A percentile compares a stretch with the other conserved stretches of the same genome.
phyloP scores from a whole-genome alignment of 2,329 filamentous ascomycete species.

The Trichoderma citrinoviride region DNA sequence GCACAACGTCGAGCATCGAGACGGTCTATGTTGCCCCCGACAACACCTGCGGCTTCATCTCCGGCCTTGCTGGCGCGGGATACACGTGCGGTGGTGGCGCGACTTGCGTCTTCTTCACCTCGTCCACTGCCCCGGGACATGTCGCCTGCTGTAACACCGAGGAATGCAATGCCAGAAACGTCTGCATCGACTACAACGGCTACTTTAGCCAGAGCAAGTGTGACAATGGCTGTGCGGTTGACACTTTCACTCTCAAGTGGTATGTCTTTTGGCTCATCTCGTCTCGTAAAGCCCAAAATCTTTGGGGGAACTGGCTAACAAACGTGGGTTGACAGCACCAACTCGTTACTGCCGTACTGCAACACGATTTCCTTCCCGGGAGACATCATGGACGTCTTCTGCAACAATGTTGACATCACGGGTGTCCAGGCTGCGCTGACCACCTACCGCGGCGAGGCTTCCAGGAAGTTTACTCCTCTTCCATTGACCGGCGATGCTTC shows the following conservation, averaged over 20 bases:
- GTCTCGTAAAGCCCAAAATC: not conserved
- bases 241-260: slow-evolving; percentile 48
- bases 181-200: slow-evolving; percentile 41
- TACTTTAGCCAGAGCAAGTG: slow-evolving; percentile 39
- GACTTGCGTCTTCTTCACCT: slow-evolving; percentile 43
- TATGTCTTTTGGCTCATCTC: slow-evolving; percentile 26
- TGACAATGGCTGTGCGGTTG: slow-evolving; percentile 40
- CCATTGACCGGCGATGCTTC: slow-evolving; percentile 10
- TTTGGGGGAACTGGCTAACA: not conserved
- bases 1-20: slow-evolving; percentile 25
- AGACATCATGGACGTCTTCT: slow-evolving; percentile 46
- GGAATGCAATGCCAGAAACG: slow-evolving; percentile 36
- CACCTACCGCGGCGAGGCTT: slow-evolving; percentile 41
- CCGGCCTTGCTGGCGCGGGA: slow-evolving; percentile 39
- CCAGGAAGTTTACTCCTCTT: slow-evolving; percentile 30
- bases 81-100: slow-evolving; percentile 39
- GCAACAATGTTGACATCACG: slow-evolving; percentile 36
- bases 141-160: slow-evolving; percentile 43
- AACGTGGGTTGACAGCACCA: slow-evolving; percentile 35
- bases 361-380: slow-evolving; percentile 45
- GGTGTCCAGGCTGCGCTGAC: slow-evolving; percentile 40
- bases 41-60: slow-evolving; percentile 51
- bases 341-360: slow-evolving; percentile 39
- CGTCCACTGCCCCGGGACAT: slow-evolving; percentile 34
- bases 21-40: slow-evolving; percentile 45